A percentile compares a stretch with the other conserved stretches of the same genome.
phyloP scores from a whole-genome alignment of 2,329 filamentous ascomycete species.

The Madurella fahalii region DNA sequence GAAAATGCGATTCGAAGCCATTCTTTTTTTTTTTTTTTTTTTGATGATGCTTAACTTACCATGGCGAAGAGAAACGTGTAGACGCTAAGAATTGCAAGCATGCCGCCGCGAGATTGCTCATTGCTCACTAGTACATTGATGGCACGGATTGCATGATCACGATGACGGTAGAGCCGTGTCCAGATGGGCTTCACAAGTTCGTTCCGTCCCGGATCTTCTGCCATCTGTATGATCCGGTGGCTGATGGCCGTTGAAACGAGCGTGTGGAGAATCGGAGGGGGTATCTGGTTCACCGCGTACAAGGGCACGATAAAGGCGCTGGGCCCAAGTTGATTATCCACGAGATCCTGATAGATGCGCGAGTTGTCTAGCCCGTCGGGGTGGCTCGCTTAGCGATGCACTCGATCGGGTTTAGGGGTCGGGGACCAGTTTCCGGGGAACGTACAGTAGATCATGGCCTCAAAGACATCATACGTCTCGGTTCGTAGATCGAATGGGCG shows the following conservation, averaged over 20 bases:
- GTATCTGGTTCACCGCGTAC: neutral
- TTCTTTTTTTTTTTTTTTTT: too few species aligned
- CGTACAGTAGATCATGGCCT: conserved; percentile 20
- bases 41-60: conserved; percentile 7
- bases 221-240: conserved; percentile 15
- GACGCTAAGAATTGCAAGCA: conserved; percentile 10
- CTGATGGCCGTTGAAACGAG: conserved; percentile 14
- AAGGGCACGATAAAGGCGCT: conserved; percentile 10
- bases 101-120: conserved; percentile 4
- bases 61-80: conserved; percentile 15
- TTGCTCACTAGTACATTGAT: conserved; percentile 13
- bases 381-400: too few species aligned
- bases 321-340: conserved; percentile 10
- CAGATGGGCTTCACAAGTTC: conserved; percentile 7
- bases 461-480: conserved; percentile 17
- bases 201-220: neutral
- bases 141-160: conserved; percentile 14
- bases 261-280: conserved; percentile 13
- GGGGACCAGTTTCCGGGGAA: neutral
- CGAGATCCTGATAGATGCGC: conserved; percentile 14
- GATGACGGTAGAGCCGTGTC: conserved; percentile 20
- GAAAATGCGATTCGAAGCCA: too few species aligned
- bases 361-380: conserved; percentile 11
- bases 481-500: conserved; percentile 6
- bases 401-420: too few species aligned